These are phyloP conservation scores for Conringia planisiliqua DNA, from an alignment of 345 rosid species.

Conservation along the genomic window DNA sequence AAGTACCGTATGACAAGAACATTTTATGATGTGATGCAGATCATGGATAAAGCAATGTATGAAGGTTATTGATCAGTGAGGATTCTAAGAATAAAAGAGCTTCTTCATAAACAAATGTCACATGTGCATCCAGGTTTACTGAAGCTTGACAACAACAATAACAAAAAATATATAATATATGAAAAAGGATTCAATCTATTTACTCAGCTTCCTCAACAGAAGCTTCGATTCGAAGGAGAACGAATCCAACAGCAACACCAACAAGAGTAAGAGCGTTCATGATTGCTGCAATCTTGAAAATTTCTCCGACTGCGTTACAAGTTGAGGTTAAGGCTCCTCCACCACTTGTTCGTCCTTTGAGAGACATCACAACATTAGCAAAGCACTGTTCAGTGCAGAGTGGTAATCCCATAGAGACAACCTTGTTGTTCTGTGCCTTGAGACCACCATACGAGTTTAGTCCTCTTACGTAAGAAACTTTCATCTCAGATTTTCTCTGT, in stretches of 20 bases:
- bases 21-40: not conserved
- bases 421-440: slow-evolving; percentile 43
- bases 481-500: slow-evolving; percentile 27
- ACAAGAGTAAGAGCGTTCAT: slow-evolving; percentile 56
- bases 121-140: not conserved
- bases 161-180: not conserved
- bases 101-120: not conserved
- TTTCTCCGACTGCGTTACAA: slow-evolving; percentile 49
- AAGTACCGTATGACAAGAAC: too few species aligned
- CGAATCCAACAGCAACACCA: slow-evolving; percentile 64
- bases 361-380: slow-evolving; percentile 37
- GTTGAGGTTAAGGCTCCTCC: slow-evolving; percentile 44
- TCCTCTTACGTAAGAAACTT: slow-evolving; percentile 37
- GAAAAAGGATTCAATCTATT: slow-evolving; percentile 1
- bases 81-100: not conserved
- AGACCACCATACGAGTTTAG: slow-evolving; percentile 42
- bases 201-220: slow-evolving; percentile 54
- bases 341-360: slow-evolving; percentile 31
- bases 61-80: not conserved
- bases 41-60: not conserved
- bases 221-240: slow-evolving; percentile 55
- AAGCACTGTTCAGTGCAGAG: slow-evolving; percentile 39
- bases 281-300: slow-evolving; percentile 54
- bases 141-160: slow-evolving; percentile 14
- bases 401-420: slow-evolving; percentile 39